A percentile compares a stretch with the other conserved stretches of the same genome.
Conservation (phyloP, 805 yeast species). For the Myxozyma vanderwaltii region DNA sequence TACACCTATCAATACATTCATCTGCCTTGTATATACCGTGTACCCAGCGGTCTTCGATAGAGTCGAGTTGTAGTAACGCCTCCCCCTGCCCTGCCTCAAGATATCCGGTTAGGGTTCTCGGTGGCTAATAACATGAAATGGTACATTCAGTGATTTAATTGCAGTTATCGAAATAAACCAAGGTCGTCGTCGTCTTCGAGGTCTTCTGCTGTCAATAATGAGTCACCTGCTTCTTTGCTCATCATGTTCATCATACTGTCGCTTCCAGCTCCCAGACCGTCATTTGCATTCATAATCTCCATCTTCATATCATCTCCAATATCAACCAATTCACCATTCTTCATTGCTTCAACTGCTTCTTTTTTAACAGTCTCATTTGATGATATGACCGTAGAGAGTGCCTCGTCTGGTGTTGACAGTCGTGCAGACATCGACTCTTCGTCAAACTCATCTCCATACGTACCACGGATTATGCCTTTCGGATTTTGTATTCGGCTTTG, state of each 20-base stretch:
- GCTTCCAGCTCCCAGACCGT: not conserved
- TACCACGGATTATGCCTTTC: not conserved
- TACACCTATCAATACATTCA: too few relatives aligned
- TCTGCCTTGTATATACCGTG: too few relatives aligned
- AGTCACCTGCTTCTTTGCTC: not conserved
- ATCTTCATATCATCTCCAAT: not conserved
- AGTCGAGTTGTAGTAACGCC: conserved; percentile 1
- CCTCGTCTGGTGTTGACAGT: not conserved
- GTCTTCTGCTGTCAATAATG: not conserved
- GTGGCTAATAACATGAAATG: not conserved
- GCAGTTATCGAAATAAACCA: not conserved
- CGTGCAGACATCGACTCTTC: not conserved
- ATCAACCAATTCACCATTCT: not conserved
- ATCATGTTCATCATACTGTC: conserved; percentile 1
- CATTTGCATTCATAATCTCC: not conserved
- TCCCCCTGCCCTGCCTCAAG: conserved; percentile 2
- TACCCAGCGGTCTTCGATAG: too few relatives aligned
- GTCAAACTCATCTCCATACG: conserved; percentile 2
- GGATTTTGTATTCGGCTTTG: not conserved
- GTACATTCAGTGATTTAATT: not conserved
- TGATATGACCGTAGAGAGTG: not conserved
- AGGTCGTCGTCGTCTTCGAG: conserved; percentile 2
- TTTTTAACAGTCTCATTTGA: not conserved
- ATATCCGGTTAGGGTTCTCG: conserved; percentile 9
- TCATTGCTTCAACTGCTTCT: not conserved